These are phyloP conservation scores for Lyophyllum semitale DNA, from an alignment of 768 basidiomycete genomes.

Conservation along the genomic window DNA sequence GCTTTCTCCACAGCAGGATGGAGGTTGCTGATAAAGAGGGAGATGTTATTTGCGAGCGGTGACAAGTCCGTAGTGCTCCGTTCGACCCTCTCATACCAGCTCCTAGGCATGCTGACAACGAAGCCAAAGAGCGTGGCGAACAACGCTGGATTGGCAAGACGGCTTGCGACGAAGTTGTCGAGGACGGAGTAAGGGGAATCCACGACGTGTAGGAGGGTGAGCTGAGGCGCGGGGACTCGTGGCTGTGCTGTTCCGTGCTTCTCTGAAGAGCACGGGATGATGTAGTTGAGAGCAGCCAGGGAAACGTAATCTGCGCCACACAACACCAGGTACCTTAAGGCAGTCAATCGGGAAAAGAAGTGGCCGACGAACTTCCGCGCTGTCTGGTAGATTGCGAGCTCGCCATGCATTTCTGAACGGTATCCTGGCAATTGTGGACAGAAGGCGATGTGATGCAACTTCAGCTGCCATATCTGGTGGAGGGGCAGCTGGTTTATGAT, in stretches of 20 bases:
- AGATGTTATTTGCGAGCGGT: neutral
- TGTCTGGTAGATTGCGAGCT: neutral
- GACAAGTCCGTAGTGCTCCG: neutral
- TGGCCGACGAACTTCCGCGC: neutral
- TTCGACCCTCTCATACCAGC: neutral
- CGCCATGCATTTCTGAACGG: neutral
- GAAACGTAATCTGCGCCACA: constrained; percentile 4
- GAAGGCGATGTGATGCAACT: constrained; percentile 1
- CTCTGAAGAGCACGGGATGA: neutral
- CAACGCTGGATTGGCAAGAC: neutral
- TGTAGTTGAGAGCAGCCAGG: neutral
- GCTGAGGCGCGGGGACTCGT: neutral
- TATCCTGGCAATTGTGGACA: neutral
- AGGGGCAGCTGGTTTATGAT: neutral
- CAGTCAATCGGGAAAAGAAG: constrained; percentile 6
- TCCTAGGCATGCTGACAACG: neutral
- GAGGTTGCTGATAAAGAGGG: neutral
- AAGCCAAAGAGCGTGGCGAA: neutral
- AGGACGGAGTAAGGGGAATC: neutral
- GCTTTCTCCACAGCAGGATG: too few relatives aligned
- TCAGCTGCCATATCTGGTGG: neutral
- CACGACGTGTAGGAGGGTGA: neutral
- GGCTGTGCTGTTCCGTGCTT: neutral
- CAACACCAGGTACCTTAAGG: neutral
- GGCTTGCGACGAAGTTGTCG: neutral